These are phyloP conservation scores for Didymella pomorum DNA, from an alignment of 2,329 filamentous ascomycete genomes.

Conservation along the genomic window DNA sequence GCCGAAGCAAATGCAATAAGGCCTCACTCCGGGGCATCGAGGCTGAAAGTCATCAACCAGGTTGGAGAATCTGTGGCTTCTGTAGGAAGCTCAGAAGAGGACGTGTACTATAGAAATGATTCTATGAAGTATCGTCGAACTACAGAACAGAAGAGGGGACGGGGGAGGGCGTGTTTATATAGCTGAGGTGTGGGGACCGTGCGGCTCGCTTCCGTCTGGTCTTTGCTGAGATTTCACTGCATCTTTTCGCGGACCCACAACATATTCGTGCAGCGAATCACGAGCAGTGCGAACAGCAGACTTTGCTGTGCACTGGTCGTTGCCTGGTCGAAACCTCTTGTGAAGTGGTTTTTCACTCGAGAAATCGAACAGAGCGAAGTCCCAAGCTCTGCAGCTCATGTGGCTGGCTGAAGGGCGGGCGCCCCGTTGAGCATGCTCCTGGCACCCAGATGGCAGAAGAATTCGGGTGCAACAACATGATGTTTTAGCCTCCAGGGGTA, in stretches of 20 bases:
- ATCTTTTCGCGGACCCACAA: slow-evolving; percentile 5
- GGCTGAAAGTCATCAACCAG: slow-evolving; percentile 91
- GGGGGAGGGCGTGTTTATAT: slow-evolving; percentile 12
- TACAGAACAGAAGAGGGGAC: slow-evolving; percentile 15
- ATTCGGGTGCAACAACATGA: too few species aligned
- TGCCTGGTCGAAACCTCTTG: neutral
- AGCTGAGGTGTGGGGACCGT: neutral
- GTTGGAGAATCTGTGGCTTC: slow-evolving; percentile 88
- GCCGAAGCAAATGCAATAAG: slow-evolving; percentile 73
- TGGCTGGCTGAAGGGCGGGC: neutral
- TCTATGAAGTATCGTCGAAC: slow-evolving; percentile 37
- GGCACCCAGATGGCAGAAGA: too few species aligned
- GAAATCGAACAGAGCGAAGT: neutral
- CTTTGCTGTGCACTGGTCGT: slow-evolving; percentile 1
- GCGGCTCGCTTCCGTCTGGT: neutral
- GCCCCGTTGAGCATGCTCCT: neutral
- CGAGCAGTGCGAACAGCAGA: slow-evolving; percentile 6
- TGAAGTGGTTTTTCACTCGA: neutral
- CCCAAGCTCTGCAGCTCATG: neutral
- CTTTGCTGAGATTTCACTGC: slow-evolving; percentile 9
- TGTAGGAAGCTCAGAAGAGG: slow-evolving; percentile 90
- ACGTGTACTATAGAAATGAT: slow-evolving; percentile 93
- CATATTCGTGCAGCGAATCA: slow-evolving; percentile 1
- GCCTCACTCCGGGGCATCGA: slow-evolving; percentile 89
- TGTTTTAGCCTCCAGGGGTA: too few species aligned